These are phyloP conservation scores for Xylaria sp. DNA, from an alignment of 2,329 filamentous ascomycete species.

Conservation along the genomic window DNA sequence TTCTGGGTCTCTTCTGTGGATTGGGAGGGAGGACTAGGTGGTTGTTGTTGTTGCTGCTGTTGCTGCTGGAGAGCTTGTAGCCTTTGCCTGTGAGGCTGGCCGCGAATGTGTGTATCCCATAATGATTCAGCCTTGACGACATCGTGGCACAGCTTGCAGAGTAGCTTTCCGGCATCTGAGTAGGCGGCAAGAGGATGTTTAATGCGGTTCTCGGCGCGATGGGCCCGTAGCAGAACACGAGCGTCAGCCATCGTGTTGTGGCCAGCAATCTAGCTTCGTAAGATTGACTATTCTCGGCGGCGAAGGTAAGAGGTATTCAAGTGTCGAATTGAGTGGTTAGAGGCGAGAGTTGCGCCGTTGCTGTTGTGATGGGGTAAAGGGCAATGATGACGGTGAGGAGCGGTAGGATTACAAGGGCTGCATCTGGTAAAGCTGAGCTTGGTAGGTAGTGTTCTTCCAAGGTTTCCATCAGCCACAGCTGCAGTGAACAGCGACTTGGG, in stretches of 20 bases:
- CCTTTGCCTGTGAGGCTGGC: conserved; percentile 52
- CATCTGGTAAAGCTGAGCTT: conserved; percentile 13
- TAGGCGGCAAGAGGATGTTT: conserved; percentile 72
- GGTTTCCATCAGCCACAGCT: conserved; percentile 20
- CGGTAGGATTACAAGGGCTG: background rate
- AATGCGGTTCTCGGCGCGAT: conserved; percentile 75
- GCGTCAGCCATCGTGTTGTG: conserved; percentile 75
- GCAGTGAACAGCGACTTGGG: background rate
- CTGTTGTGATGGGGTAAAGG: background rate
- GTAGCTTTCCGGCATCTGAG: conserved; percentile 69
- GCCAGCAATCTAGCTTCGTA: background rate
- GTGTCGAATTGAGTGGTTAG: background rate
- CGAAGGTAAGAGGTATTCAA: background rate
- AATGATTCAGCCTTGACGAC: conserved; percentile 68
- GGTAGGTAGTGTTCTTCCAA: too few relatives aligned
- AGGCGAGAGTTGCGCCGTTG: background rate
- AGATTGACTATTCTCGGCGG: background rate
- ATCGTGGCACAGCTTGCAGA: conserved; percentile 70
- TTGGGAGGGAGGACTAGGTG: conserved; percentile 35
- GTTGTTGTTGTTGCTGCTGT: conserved; percentile 9
- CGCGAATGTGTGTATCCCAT: conserved; percentile 68
- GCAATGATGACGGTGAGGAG: background rate
- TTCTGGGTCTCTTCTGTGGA: conserved; percentile 31
- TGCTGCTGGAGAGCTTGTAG: conserved; percentile 34
- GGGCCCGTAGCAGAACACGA: conserved; percentile 77